Conservation (phyloP, 2,329 filamentous ascomycete genomes). For the Septoria petroselini region DNA sequence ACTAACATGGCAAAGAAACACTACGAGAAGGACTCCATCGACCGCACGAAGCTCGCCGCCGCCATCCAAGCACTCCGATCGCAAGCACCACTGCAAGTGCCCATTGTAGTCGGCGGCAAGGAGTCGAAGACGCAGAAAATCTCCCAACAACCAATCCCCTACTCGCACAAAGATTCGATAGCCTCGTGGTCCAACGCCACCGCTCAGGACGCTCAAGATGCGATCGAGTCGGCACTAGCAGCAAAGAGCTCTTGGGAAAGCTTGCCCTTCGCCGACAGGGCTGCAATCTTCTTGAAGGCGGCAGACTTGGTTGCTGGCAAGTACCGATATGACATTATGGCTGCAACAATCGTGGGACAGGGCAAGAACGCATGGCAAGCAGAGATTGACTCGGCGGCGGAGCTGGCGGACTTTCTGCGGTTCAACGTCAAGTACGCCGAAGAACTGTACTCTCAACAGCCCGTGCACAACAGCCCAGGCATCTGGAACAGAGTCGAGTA, state of each 20-base stretch:
- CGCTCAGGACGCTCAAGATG: slow-evolving; percentile 68
- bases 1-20: slow-evolving; percentile 63
- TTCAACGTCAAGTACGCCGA: slow-evolving; percentile 95
- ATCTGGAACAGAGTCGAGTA: slow-evolving; percentile 92
- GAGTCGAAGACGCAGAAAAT: slow-evolving; percentile 57
- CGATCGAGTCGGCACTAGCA: slow-evolving; percentile 80
- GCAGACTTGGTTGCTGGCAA: slow-evolving; percentile 86
- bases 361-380: slow-evolving; percentile 99
- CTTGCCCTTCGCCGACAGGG: slow-evolving; percentile 83
- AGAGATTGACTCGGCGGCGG: slow-evolving; percentile 94
- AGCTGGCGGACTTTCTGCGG: slow-evolving; percentile 82
- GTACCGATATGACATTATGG: slow-evolving; percentile 96
- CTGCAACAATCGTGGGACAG: slow-evolving; percentile 90
- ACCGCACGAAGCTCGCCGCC: slow-evolving; percentile 71
- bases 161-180: slow-evolving; percentile 70
- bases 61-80: slow-evolving; percentile 69
- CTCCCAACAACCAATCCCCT: slow-evolving; percentile 74
- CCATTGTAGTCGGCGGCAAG: slow-evolving; percentile 78
- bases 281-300: slow-evolving; percentile 92
- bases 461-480: slow-evolving; percentile 74
- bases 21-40: slow-evolving; percentile 78
- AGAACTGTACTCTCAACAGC: slow-evolving; percentile 85
- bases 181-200: slow-evolving; percentile 84
- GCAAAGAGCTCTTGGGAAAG: slow-evolving; percentile 84
- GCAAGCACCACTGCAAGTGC: slow-evolving; percentile 70